A percentile compares a stretch with the other conserved stretches of the same genome.
Conservation (phyloP, 2,329 filamentous ascomycete genomes). For the Ceratocystis variospora region DNA sequence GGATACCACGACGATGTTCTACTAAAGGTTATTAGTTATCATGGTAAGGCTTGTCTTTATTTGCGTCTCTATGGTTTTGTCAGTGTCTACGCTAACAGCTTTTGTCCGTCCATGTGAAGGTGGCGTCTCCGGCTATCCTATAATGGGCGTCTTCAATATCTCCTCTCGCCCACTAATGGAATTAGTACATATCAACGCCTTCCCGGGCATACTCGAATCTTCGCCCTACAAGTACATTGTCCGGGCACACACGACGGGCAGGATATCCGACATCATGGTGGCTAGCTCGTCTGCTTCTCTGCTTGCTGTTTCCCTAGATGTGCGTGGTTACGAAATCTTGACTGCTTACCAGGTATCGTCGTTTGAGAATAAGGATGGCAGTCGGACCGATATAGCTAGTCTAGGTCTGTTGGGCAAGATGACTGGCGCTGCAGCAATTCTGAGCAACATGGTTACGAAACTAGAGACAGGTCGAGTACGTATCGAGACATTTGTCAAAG, state of each 20-base stretch:
- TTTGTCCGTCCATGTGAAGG: conserved; percentile 25
- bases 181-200: conserved; percentile 54
- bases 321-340: conserved; percentile 66
- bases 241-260: conserved; percentile 54
- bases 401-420: conserved; percentile 77
- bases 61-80: neutral
- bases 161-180: conserved; percentile 48
- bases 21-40: conserved; percentile 66
- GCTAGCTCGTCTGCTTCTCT: conserved; percentile 34
- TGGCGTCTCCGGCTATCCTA: conserved; percentile 53
- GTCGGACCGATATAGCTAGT: conserved; percentile 45
- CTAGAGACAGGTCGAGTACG: conserved; percentile 42
- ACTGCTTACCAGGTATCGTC: conserved; percentile 54
- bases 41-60: conserved; percentile 36
- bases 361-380: conserved; percentile 34
- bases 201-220: conserved; percentile 48
- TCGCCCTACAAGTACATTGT: conserved; percentile 50
- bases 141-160: conserved; percentile 78
- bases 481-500: conserved; percentile 60
- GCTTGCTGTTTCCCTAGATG: conserved; percentile 47
- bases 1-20: conserved; percentile 59
- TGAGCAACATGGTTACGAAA: conserved; percentile 43
- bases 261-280: conserved; percentile 41
- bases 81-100: neutral
- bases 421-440: conserved; percentile 70